Base-by-base conservation (phyloP, 148 eudicot species). In the Vaccinium myrtillus region DNA sequence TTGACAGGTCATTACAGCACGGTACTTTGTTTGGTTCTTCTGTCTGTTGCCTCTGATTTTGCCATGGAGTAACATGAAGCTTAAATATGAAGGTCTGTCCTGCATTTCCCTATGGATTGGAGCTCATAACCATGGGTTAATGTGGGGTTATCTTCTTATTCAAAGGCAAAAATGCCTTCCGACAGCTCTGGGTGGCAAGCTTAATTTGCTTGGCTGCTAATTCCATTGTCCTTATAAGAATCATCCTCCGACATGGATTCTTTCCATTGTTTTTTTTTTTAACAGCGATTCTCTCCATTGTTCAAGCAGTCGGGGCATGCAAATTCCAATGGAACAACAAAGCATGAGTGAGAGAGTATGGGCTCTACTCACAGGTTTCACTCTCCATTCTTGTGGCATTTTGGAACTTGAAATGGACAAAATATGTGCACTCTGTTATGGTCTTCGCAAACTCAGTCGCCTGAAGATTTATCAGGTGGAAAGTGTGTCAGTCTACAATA, bases 21-120 rank as follows among this genome's bases (percentile, higher is more conserved):
- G 93, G 78, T 95, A 97, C 90, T 97, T 97, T 63, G 98, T 97
- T 74, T 95, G 98, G 98, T 93, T 95, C 87, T 93, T 95, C 90
- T 90, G 94, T 88, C 87, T 97, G 87, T 84, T 95, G 85, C 99
- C 99, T 6, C 81, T 95, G 27, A 89, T 90, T 81, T 79, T 95
- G 56, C 98, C 98, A 55, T 97, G 98, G 99, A 94, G 94, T 86
- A 92, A 83, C 63, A 91, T 94, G 94, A 95, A 89, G 82, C 85
- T 94, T n/a, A 93, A 90, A 90, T 93, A 94, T 94, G 88, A 91
- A 91, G 99, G 98, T 48, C 36, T 92, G 19, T 63, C 81, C 27
- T 91, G 90, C 86, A 86, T 92, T 73, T 48, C 90, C 43, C 14
- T 91, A 73, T 94, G 99, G 99, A 93, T 96, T 54, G 97, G 91